Evolutionary conservation across 2,329 filamentous ascomycete genomes (phyloP), one percentile per base, ranked within the genome.

Genomic region (Westerdykella aurantiaca): DNA sequence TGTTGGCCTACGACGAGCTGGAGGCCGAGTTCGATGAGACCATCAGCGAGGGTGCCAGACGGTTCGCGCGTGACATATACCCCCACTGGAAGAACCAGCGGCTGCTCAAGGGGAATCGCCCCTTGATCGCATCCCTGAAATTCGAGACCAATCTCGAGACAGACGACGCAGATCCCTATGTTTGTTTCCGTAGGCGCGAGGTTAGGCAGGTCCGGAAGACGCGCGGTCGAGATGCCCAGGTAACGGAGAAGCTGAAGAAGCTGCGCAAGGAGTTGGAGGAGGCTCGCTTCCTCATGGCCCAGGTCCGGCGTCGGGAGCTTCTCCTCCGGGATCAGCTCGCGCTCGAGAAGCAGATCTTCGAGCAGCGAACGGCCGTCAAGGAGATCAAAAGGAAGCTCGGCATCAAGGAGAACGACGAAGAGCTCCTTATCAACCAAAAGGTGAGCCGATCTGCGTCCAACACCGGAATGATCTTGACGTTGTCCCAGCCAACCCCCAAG

Each of bases 171-270:
- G 93, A 98, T 69, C 93, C 93, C 39, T 98, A 95, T 71, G 90
- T 98, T 60, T 98, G 93, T 71, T 98, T 98, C 79, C 82, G 93
- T 64, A 83, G 93, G 56, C 86, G 93, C 51, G 93, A 98, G 69
- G 87, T 95, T 38, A 85, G 93, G 45, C 88, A 95, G 66, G 91
- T 89, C 39, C 86, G 93, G 57, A 98, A 97, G 72, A 98, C 93
- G 31, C 81, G 93, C 61, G 88, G 88, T 55, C 83, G 93, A 61
- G 93, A 98, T 72, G 88, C 88, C 31, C 91, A 95, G 69, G 88
- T 91, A 58, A 88, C 86, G 43, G 93, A 98, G 65, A 96, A 95
- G 68, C 78, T 98, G 55, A 93, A 93, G 73, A 88, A 87, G 65
- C 73, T 98, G 60, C 83, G 93, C 43, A 85, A 85, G 57, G 91